phyloP scores from a whole-genome alignment of 768 basidiomycete species.

The Mycena belliarum region DNA sequence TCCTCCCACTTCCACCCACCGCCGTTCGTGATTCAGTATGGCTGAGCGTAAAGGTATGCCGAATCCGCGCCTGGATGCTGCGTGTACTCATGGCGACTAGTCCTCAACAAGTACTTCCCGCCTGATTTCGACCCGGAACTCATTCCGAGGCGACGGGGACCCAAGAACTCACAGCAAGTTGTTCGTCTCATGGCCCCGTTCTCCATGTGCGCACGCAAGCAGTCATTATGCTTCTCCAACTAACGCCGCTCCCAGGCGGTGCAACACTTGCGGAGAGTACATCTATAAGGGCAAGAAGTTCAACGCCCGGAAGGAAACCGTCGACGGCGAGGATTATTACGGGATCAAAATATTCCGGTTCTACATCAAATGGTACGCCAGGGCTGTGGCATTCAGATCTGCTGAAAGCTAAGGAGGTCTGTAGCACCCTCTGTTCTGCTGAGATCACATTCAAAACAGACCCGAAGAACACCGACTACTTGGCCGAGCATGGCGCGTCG shows the following conservation, averaged over 20 bases:
- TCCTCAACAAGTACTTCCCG: constrained; percentile 94
- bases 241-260: constrained; percentile 58
- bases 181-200: constrained; percentile 99
- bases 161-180: constrained; percentile 94
- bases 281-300: constrained; percentile 99
- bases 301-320: constrained; percentile 98
- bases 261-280: constrained; percentile 96
- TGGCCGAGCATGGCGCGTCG: constrained; percentile 94
- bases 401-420: constrained; percentile 16
- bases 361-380: constrained; percentile 83
- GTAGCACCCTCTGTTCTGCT: constrained; percentile 90
- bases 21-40: constrained; percentile 1
- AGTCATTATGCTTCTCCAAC: neutral
- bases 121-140: constrained; percentile 98
- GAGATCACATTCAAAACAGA: constrained; percentile 99
- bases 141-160: constrained; percentile 86
- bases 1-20: too few species aligned
- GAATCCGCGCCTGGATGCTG: neutral
- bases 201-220: constrained; percentile 70
- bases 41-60: constrained; percentile 20
- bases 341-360: constrained; percentile 97
- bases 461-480: constrained; percentile 94
- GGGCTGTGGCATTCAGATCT: neutral
- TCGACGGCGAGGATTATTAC: constrained; percentile 95
- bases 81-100: constrained; percentile 35